Percentiles rank a stretch among this genome's conserved stretches.
phyloP scores from a whole-genome alignment of 1,139 yeast genomes.

The Waltiozyma solani region DNA sequence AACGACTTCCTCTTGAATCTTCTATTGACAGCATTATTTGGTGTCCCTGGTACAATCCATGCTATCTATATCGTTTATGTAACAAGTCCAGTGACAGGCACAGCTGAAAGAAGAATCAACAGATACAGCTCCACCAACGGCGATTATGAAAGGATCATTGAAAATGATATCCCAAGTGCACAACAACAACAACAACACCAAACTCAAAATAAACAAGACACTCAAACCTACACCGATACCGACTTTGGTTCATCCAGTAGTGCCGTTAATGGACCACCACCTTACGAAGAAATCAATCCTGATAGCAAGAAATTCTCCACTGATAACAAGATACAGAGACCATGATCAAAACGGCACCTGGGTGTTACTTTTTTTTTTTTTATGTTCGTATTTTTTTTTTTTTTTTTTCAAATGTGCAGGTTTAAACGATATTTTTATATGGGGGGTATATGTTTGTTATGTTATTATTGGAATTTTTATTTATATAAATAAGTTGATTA shows the following conservation, averaged over 20 bases:
- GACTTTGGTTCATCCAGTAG: neutral
- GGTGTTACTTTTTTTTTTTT: no score
- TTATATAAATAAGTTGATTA: no score
- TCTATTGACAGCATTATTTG: constrained; percentile 20
- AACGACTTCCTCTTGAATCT: constrained; percentile 19
- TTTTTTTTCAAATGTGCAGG: no score
- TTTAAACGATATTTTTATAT: no score
- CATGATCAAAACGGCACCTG: no score
- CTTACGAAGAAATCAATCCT: constrained; percentile 4
- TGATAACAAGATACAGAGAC: constrained; percentile 10
- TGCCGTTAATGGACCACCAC: constrained; percentile 2
- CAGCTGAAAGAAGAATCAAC: constrained; percentile 9
- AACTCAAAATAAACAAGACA: neutral
- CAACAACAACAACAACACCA: neutral
- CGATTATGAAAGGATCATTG: constrained; percentile 16
- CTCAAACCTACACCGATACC: neutral
- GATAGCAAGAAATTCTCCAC: constrained; percentile 3
- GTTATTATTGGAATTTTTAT: no score
- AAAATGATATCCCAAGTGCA: constrained; percentile 1
- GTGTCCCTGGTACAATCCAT: constrained; percentile 23
- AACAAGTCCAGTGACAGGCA: constrained; percentile 12
- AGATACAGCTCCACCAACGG: neutral
- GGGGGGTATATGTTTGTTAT: no score
- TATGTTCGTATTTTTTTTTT: no score
- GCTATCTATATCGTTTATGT: constrained; percentile 14